Evolutionary conservation across 1,284 basidiomycete species (phyloP).

Genomic region (Pseudozyma pruni): DNA sequence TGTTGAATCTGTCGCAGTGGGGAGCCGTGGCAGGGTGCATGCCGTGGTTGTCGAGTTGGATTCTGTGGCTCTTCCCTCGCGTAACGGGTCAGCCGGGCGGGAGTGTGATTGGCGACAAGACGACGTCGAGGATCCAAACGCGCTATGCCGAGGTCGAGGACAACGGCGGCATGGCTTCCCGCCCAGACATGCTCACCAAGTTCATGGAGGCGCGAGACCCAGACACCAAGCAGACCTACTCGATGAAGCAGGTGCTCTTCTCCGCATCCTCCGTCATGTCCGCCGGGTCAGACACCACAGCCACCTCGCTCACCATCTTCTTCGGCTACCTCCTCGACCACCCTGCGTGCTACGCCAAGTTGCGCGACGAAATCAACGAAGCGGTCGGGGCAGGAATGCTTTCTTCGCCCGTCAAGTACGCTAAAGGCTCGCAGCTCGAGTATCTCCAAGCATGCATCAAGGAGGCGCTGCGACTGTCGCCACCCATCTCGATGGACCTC

Average conservation of each 20-base stretch:
- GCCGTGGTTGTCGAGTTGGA: conserved; percentile 31
- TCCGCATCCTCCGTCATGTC: conserved; percentile 48
- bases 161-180: conserved; percentile 22
- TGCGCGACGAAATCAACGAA: conserved; percentile 56
- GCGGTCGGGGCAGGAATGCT: conserved; percentile 53
- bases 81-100: conserved; percentile 50
- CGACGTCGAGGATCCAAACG: conserved; percentile 38
- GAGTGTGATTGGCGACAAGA: conserved; percentile 49
- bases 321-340: conserved; percentile 60
- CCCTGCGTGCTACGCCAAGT: conserved; percentile 42
- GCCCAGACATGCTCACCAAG: conserved; percentile 56
- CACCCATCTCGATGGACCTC: conserved; percentile 63
- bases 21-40: conserved; percentile 50
- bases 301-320: conserved; percentile 55
- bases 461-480: conserved; percentile 64
- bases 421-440: conserved; percentile 48
- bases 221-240: conserved; percentile 34
- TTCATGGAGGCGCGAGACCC: conserved; percentile 53
- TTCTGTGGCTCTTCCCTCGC: conserved; percentile 40
- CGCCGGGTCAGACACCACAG: conserved; percentile 63
- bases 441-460: conserved; percentile 66
- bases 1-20: conserved; percentile 55
- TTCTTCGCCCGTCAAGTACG: conserved; percentile 53
- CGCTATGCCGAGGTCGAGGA: conserved; percentile 47
- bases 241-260: conserved; percentile 43